Conservation (phyloP, 768 basidiomycete genomes). For the Crassisporium funariophilum region DNA sequence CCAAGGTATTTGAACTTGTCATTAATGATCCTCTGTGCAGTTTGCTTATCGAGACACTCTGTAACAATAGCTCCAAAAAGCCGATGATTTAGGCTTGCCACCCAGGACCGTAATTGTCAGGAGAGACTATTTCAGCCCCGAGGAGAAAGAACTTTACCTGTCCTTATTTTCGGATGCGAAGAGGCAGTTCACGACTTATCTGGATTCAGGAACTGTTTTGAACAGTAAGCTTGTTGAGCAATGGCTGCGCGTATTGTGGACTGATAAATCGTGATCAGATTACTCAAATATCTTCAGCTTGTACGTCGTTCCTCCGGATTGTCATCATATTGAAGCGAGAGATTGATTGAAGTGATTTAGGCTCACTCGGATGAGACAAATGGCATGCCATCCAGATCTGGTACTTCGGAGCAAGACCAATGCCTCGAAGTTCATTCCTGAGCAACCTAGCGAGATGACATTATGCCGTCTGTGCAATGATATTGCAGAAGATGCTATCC, state of each 20-base stretch:
- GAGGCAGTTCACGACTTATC: slow-evolving; percentile 88
- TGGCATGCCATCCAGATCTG: slow-evolving; percentile 94
- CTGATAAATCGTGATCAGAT: too few relatives aligned
- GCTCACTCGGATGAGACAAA: slow-evolving; percentile 94
- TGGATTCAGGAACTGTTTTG: slow-evolving; percentile 85
- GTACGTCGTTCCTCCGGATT: too few relatives aligned
- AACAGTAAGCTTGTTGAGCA: slow-evolving; percentile 66
- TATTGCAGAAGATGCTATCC: slow-evolving; percentile 95
- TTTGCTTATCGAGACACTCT: slow-evolving; percentile 1
- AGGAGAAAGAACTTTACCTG: slow-evolving; percentile 94
- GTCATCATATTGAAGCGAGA: too few relatives aligned
- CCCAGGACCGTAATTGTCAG: slow-evolving; percentile 89
- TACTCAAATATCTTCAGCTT: slow-evolving; percentile 90
- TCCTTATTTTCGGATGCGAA: slow-evolving; percentile 93
- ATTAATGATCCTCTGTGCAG: neutral
- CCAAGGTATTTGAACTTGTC: slow-evolving; percentile 55
- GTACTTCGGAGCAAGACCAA: slow-evolving; percentile 88
- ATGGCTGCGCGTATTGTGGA: too few relatives aligned
- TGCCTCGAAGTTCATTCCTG: slow-evolving; percentile 55
- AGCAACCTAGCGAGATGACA: slow-evolving; percentile 71
- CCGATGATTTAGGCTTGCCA: slow-evolving; percentile 94
- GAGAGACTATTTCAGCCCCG: slow-evolving; percentile 91
- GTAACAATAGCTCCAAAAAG: slow-evolving; percentile 74
- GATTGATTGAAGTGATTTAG: slow-evolving; percentile 32
- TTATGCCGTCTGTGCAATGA: slow-evolving; percentile 97